Evolutionary conservation across 257 asterid species (phyloP).

Genomic region (Solanum neorickii): DNA sequence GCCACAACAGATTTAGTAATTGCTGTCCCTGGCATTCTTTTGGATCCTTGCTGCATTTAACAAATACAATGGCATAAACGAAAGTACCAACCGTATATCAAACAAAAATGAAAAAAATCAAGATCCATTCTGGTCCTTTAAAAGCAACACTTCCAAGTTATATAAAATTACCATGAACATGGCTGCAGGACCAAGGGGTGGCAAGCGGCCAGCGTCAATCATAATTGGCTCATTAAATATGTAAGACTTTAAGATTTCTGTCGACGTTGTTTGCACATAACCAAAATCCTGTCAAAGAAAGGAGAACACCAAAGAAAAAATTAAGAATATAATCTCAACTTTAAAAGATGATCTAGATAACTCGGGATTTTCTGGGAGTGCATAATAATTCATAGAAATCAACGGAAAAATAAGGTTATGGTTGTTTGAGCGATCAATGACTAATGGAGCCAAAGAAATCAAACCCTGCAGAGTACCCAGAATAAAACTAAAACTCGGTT

Average conservation of each 20-base stretch:
- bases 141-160: background rate
- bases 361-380: background rate
- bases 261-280: constrained; percentile 92
- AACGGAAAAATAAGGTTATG: background rate
- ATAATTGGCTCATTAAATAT: constrained; percentile 94
- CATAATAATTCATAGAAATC: background rate
- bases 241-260: constrained; percentile 90
- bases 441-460: background rate
- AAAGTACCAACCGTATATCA: background rate
- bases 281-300: constrained; percentile 77
- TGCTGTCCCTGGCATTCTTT: constrained; percentile 98
- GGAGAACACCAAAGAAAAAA: background rate
- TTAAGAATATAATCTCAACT: background rate
- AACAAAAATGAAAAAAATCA: background rate
- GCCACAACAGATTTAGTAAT: constrained; percentile 96
- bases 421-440: background rate
- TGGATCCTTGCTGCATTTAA: constrained; percentile 82
- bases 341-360: background rate
- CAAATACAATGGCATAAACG: constrained; percentile 14
- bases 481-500: background rate
- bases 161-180: constrained; percentile 66
- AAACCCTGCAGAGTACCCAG: background rate
- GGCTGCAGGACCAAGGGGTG: constrained; percentile 92
- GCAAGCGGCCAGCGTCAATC: constrained; percentile 82
- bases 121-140: background rate